Conservation (phyloP, 306 rosid genomes). For the Chamaecrista fasciculata region DNA sequence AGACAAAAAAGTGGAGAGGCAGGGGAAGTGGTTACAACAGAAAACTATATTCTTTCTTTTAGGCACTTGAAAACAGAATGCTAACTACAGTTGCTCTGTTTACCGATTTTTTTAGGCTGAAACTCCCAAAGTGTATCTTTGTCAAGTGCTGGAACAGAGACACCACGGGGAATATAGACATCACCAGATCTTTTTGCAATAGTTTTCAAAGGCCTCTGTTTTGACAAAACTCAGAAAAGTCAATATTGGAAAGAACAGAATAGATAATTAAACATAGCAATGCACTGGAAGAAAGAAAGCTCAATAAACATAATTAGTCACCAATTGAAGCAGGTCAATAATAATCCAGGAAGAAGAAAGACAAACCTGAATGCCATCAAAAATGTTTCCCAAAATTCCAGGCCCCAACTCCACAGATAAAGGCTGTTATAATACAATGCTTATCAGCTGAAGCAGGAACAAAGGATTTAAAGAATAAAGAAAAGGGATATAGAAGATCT, state of each 20-base stretch:
- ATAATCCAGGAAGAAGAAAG: neutral
- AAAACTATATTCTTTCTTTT: neutral
- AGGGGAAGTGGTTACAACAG: neutral
- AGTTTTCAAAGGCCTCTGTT: conserved; percentile 80
- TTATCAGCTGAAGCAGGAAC: conserved; percentile 20
- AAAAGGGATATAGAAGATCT: conserved; percentile 6
- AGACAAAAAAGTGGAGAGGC: neutral
- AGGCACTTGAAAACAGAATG: neutral
- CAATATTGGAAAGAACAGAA: neutral
- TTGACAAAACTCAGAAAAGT: conserved; percentile 4
- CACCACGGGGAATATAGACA: conserved; percentile 82
- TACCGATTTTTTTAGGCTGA: conserved; percentile 71
- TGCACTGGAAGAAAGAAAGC: neutral
- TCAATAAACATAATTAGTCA: neutral
- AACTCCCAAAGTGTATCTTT: conserved; percentile 77
- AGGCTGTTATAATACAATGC: conserved; percentile 44
- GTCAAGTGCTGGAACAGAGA: conserved; percentile 82
- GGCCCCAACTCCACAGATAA: conserved; percentile 85
- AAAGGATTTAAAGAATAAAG: neutral
- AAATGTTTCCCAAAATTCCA: conserved; percentile 74
- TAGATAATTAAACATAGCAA: neutral
- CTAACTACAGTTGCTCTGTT: neutral
- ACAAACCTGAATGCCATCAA: conserved; percentile 83
- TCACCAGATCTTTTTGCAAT: conserved; percentile 78
- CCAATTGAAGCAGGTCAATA: neutral